These are phyloP conservation scores for Kingdonia uniflora DNA, from an alignment of 164 flowering plant species.

Conservation along the genomic window DNA sequence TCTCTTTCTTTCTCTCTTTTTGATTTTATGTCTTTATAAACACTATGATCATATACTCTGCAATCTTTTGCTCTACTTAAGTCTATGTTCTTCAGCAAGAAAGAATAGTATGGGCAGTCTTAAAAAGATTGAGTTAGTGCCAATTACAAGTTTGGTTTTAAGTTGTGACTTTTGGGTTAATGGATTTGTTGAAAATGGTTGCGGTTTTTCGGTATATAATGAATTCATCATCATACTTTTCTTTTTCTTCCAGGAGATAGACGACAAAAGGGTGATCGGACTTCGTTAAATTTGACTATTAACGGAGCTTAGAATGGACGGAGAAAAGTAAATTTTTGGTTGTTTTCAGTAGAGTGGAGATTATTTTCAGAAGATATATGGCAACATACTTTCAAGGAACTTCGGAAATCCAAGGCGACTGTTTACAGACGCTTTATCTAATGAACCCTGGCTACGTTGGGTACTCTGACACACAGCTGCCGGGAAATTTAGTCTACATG, in stretches of 20 bases:
- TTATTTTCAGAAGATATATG: slow-evolving; percentile 26
- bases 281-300: neutral
- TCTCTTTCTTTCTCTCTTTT: slow-evolving; percentile 15
- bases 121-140: neutral
- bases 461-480: slow-evolving; percentile 39
- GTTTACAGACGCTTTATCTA: slow-evolving; percentile 74
- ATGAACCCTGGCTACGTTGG: slow-evolving; percentile 83
- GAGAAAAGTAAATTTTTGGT: neutral
- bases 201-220: neutral
- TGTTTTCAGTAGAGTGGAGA: slow-evolving; percentile 16
- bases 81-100: slow-evolving; percentile 1
- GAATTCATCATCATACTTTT: slow-evolving; percentile 6
- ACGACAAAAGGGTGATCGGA: too few species aligned
- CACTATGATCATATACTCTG: slow-evolving; percentile 3
- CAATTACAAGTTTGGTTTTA: slow-evolving; percentile 2
- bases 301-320: slow-evolving; percentile 17
- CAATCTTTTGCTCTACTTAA: neutral
- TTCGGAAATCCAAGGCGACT: slow-evolving; percentile 72
- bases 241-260: slow-evolving; percentile 18
- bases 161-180: neutral
- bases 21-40: slow-evolving; percentile 10
- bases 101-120: neutral
- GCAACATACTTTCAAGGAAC: slow-evolving; percentile 77
- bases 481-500: slow-evolving; percentile 43
- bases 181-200: neutral